Evolutionary conservation across 371 early-diverging fungal genomes (phyloP).

Genomic region (Rhizopus microsporus): DNA sequence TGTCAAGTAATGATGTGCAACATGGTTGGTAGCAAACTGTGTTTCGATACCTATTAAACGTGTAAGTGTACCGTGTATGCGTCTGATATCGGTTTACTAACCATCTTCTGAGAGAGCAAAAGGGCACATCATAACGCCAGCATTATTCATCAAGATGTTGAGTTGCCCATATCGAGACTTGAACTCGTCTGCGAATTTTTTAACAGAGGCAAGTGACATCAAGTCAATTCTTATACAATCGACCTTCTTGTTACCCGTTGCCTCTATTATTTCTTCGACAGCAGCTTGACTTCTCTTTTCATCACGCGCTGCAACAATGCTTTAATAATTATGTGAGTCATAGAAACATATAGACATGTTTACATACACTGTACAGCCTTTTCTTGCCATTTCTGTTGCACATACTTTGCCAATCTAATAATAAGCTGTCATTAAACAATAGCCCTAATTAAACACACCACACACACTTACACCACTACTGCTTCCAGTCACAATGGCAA

Average conservation of each 20-base stretch:
- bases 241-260: slow-evolving; percentile 41
- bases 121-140: slow-evolving; percentile 68
- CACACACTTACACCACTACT: slow-evolving; percentile 55
- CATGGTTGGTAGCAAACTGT: slow-evolving; percentile 64
- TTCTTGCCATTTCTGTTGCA: slow-evolving; percentile 58
- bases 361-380: slow-evolving; percentile 56
- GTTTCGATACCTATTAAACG: slow-evolving; percentile 19
- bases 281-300: slow-evolving; percentile 35
- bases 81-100: not conserved
- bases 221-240: slow-evolving; percentile 57
- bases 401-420: slow-evolving; percentile 61
- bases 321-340: not conserved
- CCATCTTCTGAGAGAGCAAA: slow-evolving; percentile 59
- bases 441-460: not conserved
- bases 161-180: slow-evolving; percentile 37
- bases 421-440: not conserved
- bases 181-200: slow-evolving; percentile 45
- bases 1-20: slow-evolving; percentile 78
- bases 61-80: no score
- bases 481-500: slow-evolving; percentile 76
- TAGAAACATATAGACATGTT: not conserved
- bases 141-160: slow-evolving; percentile 58
- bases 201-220: slow-evolving; percentile 49
- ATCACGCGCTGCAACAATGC: slow-evolving; percentile 52
- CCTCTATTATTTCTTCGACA: slow-evolving; percentile 43